Base-by-base conservation (phyloP, 495 filamentous ascomycete species). In the Podospora bellae-mahoneyi region DNA sequence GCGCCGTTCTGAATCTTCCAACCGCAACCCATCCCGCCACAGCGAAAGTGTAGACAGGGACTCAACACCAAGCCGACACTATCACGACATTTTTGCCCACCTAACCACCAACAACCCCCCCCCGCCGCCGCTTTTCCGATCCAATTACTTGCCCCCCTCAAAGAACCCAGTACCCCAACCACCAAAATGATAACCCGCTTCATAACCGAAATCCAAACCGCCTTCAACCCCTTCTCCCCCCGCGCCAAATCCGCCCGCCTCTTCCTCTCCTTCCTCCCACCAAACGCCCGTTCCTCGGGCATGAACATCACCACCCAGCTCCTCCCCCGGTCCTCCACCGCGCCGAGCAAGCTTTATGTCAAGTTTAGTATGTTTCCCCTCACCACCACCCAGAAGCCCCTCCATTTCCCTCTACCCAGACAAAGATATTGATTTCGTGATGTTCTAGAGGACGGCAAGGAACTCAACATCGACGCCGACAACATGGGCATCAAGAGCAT, bases 201-300 rank as follows among this genome's bases (percentile, higher is more conserved):
- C 83, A 90, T 99, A 80, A 91, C 92, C 74, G 84, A 90, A 73
- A 89, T 98, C 68, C 85, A 86, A 67, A 89, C 92, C 71, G 86
- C 84, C 74, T 97, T 97, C 89, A 96, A 96, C 80, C 96, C 96
- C 23, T 99, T 98, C 87, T 87, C 85, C 5, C 83, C 85, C 16
- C 81, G 84, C 73, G 84, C 90, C 48, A 92, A 92, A 73, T 89
- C 93, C 34, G 92, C 92, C 39, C 88, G 96, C 15, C 80, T 94
- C 59, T 93, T 99, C 77, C 90, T 98, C 70, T 88, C 91, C 26
- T 84, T 90, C 58, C 89, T 99, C n/a, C 94, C 95, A 7, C 86
- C 91, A 23, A 87, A 90, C 65, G 90, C 92, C 28, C 87, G 92
- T 57, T 82, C 84, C 59, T 81, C 74, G 20, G 84, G 83, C 60